A percentile compares a stretch with the other conserved stretches of the same genome.
These are phyloP conservation scores for Arachnopeziza araneosa DNA, from an alignment of 2,329 filamentous ascomycete genomes.

Conservation along the genomic window DNA sequence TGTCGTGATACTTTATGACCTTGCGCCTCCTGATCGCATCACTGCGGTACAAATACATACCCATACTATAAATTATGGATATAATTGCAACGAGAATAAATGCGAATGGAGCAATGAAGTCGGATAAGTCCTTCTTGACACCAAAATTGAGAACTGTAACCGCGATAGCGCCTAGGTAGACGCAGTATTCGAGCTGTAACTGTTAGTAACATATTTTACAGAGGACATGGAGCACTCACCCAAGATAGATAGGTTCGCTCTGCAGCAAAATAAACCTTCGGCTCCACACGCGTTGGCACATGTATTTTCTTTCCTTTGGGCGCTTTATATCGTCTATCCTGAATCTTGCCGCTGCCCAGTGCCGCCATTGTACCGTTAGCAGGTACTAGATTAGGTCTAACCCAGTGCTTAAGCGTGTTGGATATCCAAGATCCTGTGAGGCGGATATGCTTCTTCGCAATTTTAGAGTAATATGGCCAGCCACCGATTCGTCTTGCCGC, in stretches of 20 bases:
- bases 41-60: slow-evolving; percentile 83
- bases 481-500: slow-evolving; percentile 73
- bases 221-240: slow-evolving; percentile 45
- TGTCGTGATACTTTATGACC: slow-evolving; percentile 89
- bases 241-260: slow-evolving; percentile 95
- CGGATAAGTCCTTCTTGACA: slow-evolving; percentile 46
- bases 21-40: slow-evolving; percentile 75
- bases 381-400: slow-evolving; percentile 4
- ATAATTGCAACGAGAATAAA: slow-evolving; percentile 79
- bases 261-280: slow-evolving; percentile 95
- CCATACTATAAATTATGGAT: slow-evolving; percentile 76
- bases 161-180: slow-evolving; percentile 85
- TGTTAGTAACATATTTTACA: slow-evolving; percentile 1
- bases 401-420: slow-evolving; percentile 5
- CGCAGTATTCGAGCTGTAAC: slow-evolving; percentile 80
- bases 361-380: slow-evolving; percentile 39
- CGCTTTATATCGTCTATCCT: slow-evolving; percentile 59
- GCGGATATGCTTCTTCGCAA: slow-evolving; percentile 39
- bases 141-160: slow-evolving; percentile 81
- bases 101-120: slow-evolving; percentile 64
- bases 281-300: slow-evolving; percentile 91
- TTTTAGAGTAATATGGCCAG: slow-evolving; percentile 63
- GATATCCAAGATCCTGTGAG: slow-evolving; percentile 15
- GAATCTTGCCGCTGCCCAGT: slow-evolving; percentile 48
- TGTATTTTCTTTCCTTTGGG: slow-evolving; percentile 88